Evolutionary conservation across 495 filamentous ascomycete genomes (phyloP).

Genomic region (Pyronema omphalodes): DNA sequence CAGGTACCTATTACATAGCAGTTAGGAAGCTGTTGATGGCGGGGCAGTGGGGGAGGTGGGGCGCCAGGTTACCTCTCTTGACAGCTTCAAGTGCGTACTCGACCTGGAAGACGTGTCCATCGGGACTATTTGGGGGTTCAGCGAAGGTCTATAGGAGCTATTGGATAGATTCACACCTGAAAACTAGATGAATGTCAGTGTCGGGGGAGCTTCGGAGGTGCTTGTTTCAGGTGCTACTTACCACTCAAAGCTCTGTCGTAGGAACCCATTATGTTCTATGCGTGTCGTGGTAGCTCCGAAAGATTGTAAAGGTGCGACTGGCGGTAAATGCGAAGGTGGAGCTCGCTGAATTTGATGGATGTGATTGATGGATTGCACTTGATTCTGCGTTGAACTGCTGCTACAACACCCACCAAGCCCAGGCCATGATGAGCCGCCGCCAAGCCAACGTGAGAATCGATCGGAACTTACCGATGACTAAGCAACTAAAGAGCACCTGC

Average conservation of each 20-base stretch:
- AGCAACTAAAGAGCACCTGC: background rate
- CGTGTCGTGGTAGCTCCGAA: background rate
- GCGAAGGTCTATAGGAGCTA: constrained; percentile 6
- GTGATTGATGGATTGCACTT: constrained; percentile 6
- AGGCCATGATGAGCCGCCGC: background rate
- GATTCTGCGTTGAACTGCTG: background rate
- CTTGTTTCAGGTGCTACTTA: constrained; percentile 31
- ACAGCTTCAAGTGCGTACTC: constrained; percentile 98
- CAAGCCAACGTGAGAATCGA: background rate
- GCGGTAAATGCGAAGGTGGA: constrained; percentile 1
- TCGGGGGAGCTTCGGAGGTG: constrained; percentile 10
- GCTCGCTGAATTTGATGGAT: constrained; percentile 3
- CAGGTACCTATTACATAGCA: constrained; percentile 53
- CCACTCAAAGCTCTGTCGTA: constrained; percentile 91
- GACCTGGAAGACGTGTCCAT: constrained; percentile 98
- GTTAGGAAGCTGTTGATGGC: background rate
- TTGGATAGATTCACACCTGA: constrained; percentile 35
- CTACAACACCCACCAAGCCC: background rate
- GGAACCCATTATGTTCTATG: constrained; percentile 36
- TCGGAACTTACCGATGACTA: constrained; percentile 5
- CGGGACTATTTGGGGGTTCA: constrained; percentile 44
- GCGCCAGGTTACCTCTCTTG: constrained; percentile 56
- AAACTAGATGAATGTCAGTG: constrained; percentile 38
- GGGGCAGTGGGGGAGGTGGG: background rate
- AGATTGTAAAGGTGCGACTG: constrained; percentile 2